Evolutionary conservation across 306 rosid species (phyloP), one percentile per base, ranked within the genome.

Genomic region (Cyclanthera cordifolia): DNA sequence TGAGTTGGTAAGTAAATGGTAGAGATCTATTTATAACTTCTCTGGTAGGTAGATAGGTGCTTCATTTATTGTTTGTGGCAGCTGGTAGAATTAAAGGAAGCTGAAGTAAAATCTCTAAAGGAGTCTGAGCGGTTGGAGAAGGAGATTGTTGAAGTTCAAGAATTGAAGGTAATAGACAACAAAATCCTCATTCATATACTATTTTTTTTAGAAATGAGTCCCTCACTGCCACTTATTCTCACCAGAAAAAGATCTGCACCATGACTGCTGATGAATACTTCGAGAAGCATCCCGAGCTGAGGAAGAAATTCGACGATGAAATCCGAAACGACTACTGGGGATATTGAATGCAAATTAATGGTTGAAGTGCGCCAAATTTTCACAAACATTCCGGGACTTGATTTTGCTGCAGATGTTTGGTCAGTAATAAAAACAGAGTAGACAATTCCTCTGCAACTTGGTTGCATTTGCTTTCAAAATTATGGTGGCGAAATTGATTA

Each of bases 211-310:
- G 71, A 47, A 46, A 47, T 47, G 24, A 24, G 25, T 66, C 72
- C 72, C 86, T 83, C 76, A 83, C 70, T 14, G 10, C 9, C 14
- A 19, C 2, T 51, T 8, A 52, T n/a, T 46, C 70, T 43, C 17
- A 45, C 16, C 97, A 90, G 99, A 76, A 83, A 60, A 90, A 90
- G 79, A 64, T 94, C 10, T 77, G 85, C 78, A 94, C 97, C 81
- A 94, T 90, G 99, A 94, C 97, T 0, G 97, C 97, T 8, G 79
- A 94, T 14, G 99, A 94, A 49, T 94, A 94, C 90, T 94, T 94
- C 46, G 95, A 49, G 53, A 86, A 86, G 84, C 90, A 90, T 80
- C 97, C 97, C 10, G 97, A 94, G 79, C 82, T 94, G 78, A 90
- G 74, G 87, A 82, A 88, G 84, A 90, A 88, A 71, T 94, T 90